Base-by-base conservation (phyloP, 345 rosid genomes). In the Erodium maritimum region DNA sequence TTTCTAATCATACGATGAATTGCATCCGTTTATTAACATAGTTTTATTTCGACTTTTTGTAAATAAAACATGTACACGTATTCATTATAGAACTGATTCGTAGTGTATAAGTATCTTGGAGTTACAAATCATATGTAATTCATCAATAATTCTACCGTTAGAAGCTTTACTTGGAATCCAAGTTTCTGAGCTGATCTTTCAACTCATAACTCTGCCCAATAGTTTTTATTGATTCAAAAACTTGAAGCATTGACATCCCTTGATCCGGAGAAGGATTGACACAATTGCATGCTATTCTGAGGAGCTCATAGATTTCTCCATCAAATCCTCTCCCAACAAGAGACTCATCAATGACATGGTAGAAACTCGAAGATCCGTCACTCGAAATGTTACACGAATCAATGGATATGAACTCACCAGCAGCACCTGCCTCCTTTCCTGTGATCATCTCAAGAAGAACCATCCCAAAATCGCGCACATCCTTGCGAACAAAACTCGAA, bases 321-420 rank as follows among this genome's bases (percentile, higher is more conserved):
- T 65, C 70, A 69, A 57, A 55, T 45, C 70, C 74, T 53, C 45
- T 12, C 29, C 69, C 70, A 6, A 59, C 3, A 21, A 71, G 21
- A 23, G 52, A 55, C 46, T 56, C 52, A 29, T 63, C 71, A 23
- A 66, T 21, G 17, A 23, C 22, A 34, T 54, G 64, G 19, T 37
- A 25, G 20, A 52, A 25, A 3, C 17, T 24, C 3, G 69, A 52
- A 5, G 60, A 45, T 29, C 8, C 5, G 34, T 29, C 34, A 29
- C 8, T 8, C 34, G 8, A 29, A 8, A 29, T 3, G 8, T 29
- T 29, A 29, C 34, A 29, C 3, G 34, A 8, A 29, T 29, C 8
- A 8, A 42, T 42, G 48, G 48, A 10, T 42, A 42, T 42, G 48
- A 11, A 29, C 9, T 29, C 37, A 29, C 37, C 37, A 4, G 8